phyloP scores from a whole-genome alignment of 176 grass and related monocot genomes.

The Hyparrhenia diplandra region DNA sequence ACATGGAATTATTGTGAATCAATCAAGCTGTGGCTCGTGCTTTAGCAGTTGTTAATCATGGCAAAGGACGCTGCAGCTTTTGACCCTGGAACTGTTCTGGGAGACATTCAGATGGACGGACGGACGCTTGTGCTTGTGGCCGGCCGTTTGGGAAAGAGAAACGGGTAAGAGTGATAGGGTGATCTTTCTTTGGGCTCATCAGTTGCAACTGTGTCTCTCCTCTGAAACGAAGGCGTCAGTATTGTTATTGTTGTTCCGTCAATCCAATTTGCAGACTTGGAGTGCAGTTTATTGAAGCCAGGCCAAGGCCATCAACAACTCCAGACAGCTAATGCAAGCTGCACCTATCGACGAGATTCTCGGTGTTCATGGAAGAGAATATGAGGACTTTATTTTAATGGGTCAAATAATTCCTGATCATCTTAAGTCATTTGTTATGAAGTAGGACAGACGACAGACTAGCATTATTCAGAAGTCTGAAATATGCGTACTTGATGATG shows the following conservation, averaged over 20 bases:
- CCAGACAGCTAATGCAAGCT: background rate
- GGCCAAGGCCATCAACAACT: background rate
- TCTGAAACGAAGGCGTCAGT: background rate
- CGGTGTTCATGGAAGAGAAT: background rate
- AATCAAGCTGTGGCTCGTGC: background rate
- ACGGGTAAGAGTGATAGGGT: background rate
- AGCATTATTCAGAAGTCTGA: background rate
- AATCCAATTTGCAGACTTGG: too few species aligned
- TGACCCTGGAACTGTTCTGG: constrained; percentile 16
- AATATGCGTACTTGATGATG: background rate
- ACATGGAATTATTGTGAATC: background rate
- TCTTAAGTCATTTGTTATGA: background rate
- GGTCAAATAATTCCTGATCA: background rate
- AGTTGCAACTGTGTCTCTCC: background rate
- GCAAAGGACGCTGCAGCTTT: constrained; percentile 10
- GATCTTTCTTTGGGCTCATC: background rate
- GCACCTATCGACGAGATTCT: background rate
- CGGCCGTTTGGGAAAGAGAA: background rate
- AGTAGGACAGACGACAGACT: background rate
- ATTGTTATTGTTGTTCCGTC: too few species aligned
- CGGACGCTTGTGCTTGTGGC: background rate
- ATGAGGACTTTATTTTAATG: background rate
- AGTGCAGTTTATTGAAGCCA: background rate
- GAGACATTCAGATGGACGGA: background rate
- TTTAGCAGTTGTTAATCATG: constrained; percentile 16